Conservation (phyloP, 2,329 filamentous ascomycete species). For the Aphanoascus verrucosus region DNA sequence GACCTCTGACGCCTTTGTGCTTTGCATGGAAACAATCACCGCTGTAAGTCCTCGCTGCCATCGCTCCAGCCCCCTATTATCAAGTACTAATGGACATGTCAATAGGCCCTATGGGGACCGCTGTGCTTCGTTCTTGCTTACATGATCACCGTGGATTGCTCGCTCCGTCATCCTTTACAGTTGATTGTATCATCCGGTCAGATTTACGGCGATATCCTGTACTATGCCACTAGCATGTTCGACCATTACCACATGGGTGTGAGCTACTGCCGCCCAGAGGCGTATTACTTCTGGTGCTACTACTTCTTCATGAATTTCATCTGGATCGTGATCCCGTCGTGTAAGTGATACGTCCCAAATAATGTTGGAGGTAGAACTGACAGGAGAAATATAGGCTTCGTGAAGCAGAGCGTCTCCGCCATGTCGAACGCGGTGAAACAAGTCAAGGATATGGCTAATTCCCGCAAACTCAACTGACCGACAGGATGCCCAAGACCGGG, state of each 20-base stretch:
- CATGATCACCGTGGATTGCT: constrained; percentile 44
- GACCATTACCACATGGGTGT: constrained; percentile 46
- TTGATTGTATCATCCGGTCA: constrained; percentile 52
- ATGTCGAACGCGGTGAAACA: constrained; percentile 24
- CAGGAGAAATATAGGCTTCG: constrained; percentile 21
- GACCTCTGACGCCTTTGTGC: constrained; percentile 67
- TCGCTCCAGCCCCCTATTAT: background rate
- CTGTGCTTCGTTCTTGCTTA: constrained; percentile 48
- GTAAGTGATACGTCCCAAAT: constrained; percentile 30
- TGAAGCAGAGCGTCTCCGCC: constrained; percentile 24
- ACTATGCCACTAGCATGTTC: constrained; percentile 54
- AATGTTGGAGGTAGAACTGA: background rate
- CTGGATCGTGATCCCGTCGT: constrained; percentile 52
- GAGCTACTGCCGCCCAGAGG: constrained; percentile 51
- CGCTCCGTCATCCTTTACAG: constrained; percentile 50
- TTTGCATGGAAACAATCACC: constrained; percentile 80
- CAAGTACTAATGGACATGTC: constrained; percentile 7
- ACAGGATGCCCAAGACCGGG: background rate
- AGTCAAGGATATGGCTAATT: constrained; percentile 17
- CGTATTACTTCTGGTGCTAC: constrained; percentile 56
- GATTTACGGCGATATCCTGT: constrained; percentile 53
- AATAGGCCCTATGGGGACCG: constrained; percentile 50
- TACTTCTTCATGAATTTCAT: constrained; percentile 57
- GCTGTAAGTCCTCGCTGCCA: constrained; percentile 45
- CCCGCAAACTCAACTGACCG: constrained; percentile 19